Conservation (phyloP, 2,329 filamentous ascomycete genomes). For the Paraconiothyrium brasiliense region DNA sequence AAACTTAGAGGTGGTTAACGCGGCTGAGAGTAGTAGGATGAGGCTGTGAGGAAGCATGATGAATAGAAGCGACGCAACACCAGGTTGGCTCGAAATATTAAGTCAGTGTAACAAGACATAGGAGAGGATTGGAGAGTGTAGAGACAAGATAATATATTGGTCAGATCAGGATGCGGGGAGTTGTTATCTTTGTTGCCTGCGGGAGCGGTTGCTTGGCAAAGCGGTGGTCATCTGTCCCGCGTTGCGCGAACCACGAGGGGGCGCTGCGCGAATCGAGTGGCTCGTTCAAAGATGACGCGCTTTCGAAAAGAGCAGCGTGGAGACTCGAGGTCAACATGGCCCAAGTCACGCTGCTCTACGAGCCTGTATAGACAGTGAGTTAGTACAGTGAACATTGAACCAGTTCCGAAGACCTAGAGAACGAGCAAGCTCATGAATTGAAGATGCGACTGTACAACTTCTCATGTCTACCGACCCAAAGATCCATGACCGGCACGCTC, state of each 20-base stretch:
- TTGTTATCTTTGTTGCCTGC: slow-evolving; percentile 22
- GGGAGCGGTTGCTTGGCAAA: slow-evolving; percentile 12
- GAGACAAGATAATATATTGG: not conserved
- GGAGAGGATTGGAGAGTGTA: not conserved
- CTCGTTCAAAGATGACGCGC: slow-evolving; percentile 7
- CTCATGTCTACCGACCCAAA: slow-evolving; percentile 86
- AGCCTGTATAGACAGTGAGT: not conserved
- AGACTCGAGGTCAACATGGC: not conserved
- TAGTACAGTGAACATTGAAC: not conserved
- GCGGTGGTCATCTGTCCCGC: slow-evolving; percentile 24
- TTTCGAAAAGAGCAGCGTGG: not conserved
- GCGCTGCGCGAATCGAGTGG: slow-evolving; percentile 16
- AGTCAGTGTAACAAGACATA: not conserved
- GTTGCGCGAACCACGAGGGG: slow-evolving; percentile 28
- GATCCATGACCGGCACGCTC: slow-evolving; percentile 78
- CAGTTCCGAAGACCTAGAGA: not conserved
- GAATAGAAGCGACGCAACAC: slow-evolving; percentile 8
- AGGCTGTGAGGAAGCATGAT: slow-evolving; percentile 13
- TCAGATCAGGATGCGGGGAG: not conserved
- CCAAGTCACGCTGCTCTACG: not conserved
- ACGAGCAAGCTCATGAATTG: slow-evolving; percentile 67
- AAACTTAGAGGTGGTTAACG: not conserved
- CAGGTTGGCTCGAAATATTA: slow-evolving; percentile 9
- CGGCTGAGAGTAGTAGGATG: slow-evolving; percentile 13
- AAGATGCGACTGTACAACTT: slow-evolving; percentile 86